phyloP scores from a whole-genome alignment of 2,329 filamentous ascomycete species.

The Whalleya microplaca region DNA sequence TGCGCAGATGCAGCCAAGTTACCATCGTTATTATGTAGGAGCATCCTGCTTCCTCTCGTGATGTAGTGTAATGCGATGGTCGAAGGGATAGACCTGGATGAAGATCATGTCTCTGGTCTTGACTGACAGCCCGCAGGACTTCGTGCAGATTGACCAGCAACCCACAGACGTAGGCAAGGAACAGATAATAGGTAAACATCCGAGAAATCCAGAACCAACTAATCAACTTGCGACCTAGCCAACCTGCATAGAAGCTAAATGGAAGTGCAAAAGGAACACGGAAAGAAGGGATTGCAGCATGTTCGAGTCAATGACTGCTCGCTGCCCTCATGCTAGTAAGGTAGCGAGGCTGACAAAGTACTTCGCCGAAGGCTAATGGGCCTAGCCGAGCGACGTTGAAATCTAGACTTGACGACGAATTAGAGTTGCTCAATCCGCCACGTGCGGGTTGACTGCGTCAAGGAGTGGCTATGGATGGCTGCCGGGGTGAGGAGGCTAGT shows the following conservation, averaged over 20 bases:
- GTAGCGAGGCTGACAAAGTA: conserved; percentile 21
- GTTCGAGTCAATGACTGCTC: too few relatives aligned
- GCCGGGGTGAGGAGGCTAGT: not conserved
- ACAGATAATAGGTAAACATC: too few relatives aligned
- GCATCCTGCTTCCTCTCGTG: not conserved
- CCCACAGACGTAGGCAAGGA: not conserved
- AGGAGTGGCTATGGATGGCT: not conserved
- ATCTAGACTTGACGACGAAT: conserved; percentile 27
- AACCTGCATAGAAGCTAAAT: conserved; percentile 23
- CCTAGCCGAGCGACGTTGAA: not conserved
- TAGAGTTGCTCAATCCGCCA: conserved; percentile 26
- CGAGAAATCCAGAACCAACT: not conserved
- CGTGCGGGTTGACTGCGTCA: conserved; percentile 26
- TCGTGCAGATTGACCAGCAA: not conserved
- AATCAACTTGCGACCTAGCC: too few relatives aligned
- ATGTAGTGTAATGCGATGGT: not conserved
- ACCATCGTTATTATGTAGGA: not conserved
- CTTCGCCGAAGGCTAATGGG: conserved; percentile 1
- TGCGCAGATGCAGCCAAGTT: not conserved
- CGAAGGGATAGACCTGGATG: not conserved
- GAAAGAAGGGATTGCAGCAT: not conserved
- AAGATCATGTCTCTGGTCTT: not conserved
- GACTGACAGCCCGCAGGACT: not conserved
- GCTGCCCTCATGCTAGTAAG: not conserved
- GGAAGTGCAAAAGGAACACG: conserved; percentile 21